Evolutionary conservation across 805 yeast genomes (phyloP), one percentile per base, ranked within the genome.

Genomic region (Myxozyma neotropica): DNA sequence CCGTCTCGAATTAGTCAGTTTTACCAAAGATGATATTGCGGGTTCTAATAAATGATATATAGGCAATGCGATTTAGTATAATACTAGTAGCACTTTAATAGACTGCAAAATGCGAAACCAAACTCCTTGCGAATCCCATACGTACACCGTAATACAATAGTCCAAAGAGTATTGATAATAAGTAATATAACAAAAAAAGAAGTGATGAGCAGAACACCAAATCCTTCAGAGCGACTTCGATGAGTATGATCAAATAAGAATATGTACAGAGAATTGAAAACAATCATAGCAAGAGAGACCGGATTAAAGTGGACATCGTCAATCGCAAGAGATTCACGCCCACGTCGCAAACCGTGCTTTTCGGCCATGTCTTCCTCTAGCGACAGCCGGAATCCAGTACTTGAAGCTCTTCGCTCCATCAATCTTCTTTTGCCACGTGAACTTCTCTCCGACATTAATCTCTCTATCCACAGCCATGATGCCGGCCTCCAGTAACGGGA

Each of bases 401-500:
- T 33, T 29, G 36, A 58, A 61, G 31, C 58, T 60, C 47, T 38
- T 51, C n/a, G 63, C 60, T 3, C 65, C 65, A 39, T 61, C 65
- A 36, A 61, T 58, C 48, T 59, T 60, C 53, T 61, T 61, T 33
- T 55, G 64, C 65, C 65, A 61, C 7, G 52, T 55, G 52, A 55
- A 59, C 52, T 56, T 44, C 49, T 61, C 63, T 19, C 55, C 50
- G 19, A 61, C 64, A 46, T 61, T 60, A 3, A 61, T 61, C 43
- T 61, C 65, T n/a, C 57, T 47, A 23, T 61, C 65, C n/a, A 61
- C 65, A 24, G 45, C 53, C 65, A 61, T 61, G 45, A 55, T 40
- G 4, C 54, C 39, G 2, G 65, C 65, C 42, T 61, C 65, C 21
- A 51, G 44, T 26, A 61, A 46, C 33, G 65, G 65, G 38, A 61